Evolutionary conservation across 2,329 filamentous ascomycete genomes (phyloP), one percentile per base, ranked within the genome.

Genomic region (Paecilomyces sp.): DNA sequence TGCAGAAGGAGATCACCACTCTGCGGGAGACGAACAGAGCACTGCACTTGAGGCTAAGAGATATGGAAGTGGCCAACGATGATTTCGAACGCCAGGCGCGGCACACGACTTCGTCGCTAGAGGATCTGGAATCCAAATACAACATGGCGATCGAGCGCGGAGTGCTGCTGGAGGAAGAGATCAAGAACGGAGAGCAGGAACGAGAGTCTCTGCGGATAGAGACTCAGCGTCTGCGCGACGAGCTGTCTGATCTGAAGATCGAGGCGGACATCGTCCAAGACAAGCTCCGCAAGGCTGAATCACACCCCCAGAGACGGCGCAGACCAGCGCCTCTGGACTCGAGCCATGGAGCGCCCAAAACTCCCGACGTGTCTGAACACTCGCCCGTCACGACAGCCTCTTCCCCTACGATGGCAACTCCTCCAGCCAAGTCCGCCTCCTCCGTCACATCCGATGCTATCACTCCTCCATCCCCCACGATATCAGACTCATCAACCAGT

Each of bases 11-110:
- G 76, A 92, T 99, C 68, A 99, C 94, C 6, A 88, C 85, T 8
- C 82, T 99, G 68, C 89, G 94, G 70, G 92, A 99, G 65, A 76
- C 86, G 55, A 95, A 92, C 74, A 83, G 94, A 65, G 87, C 88
- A 3, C 77, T 97, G 62, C 89, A 94, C 69, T 81, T 96, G 63
- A 90, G 85, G 75, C 80, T 99, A 60, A 88, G 94, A 66, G 94
- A 99, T 74, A 96, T 93, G 67, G 94, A 99, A 77, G 94, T 99
- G 58, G 91, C 90, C 73, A 99, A 97, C 78, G 94, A 99, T 80
- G 94, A 99, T 76, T 97, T 93, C 72, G 94, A 99, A 80, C 88
- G 92, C 65, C 93, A 97, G 78, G 93, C 94, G 66, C 88, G 94
- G 67, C 94, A 97, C 76, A 97, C 93, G 30, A 92, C 91, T 36